These are phyloP conservation scores for Albatrellus ellisii DNA, from an alignment of 768 basidiomycete species.

Conservation along the genomic window DNA sequence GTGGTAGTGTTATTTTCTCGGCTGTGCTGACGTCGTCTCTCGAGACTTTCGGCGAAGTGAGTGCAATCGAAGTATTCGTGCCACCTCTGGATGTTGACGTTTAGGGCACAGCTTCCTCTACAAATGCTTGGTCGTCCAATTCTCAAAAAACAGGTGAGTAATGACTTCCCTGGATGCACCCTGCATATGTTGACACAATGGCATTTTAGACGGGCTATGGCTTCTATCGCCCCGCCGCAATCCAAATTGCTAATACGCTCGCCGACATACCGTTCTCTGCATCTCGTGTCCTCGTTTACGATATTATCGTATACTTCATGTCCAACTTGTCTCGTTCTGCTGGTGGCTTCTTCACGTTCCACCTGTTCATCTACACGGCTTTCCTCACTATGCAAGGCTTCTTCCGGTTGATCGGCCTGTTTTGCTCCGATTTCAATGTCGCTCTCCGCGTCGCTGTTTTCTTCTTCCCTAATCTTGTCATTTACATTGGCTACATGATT, in stretches of 20 bases:
- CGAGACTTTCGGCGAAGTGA: slow-evolving; percentile 59
- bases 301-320: slow-evolving; percentile 64
- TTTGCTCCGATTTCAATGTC: slow-evolving; percentile 40
- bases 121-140: slow-evolving; percentile 81
- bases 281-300: slow-evolving; percentile 41
- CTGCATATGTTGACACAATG: neutral
- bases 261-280: slow-evolving; percentile 65
- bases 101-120: slow-evolving; percentile 41
- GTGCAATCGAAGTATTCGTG: slow-evolving; percentile 8
- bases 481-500: slow-evolving; percentile 63
- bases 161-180: neutral
- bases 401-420: slow-evolving; percentile 61
- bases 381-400: slow-evolving; percentile 75
- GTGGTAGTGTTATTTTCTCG: slow-evolving; percentile 70
- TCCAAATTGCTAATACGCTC: slow-evolving; percentile 52
- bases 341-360: slow-evolving; percentile 43
- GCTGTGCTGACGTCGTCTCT: slow-evolving; percentile 55
- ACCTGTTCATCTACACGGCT: slow-evolving; percentile 49
- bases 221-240: slow-evolving; percentile 54
- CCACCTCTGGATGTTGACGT: neutral
- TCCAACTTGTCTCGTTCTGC: slow-evolving; percentile 29
- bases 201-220: slow-evolving; percentile 32
- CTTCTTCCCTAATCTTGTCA: slow-evolving; percentile 60
- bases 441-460: slow-evolving; percentile 29
- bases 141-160: slow-evolving; percentile 41